A percentile compares a stretch with the other conserved stretches of the same genome.
Conservation (phyloP, 768 basidiomycete species). For the Sporobolomyces pararoseus region DNA sequence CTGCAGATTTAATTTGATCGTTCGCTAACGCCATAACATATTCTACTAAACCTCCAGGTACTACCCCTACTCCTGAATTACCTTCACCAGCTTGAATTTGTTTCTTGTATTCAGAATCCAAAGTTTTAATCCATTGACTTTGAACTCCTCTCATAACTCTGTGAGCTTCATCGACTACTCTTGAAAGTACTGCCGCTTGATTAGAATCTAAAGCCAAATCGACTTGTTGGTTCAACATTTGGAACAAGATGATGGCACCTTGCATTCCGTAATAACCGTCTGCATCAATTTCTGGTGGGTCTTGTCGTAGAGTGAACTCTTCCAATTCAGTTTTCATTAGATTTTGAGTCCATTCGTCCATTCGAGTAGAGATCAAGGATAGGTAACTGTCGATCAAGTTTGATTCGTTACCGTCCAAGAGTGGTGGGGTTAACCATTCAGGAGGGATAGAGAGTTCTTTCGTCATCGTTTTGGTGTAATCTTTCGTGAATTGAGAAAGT, state of each 20-base stretch:
- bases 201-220: conserved; percentile 93
- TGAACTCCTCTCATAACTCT: conserved; percentile 86
- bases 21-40: conserved; percentile 95
- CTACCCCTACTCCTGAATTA: conserved; percentile 62
- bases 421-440: conserved; percentile 76
- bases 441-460: conserved; percentile 80
- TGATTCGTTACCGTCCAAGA: conserved; percentile 94
- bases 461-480: conserved; percentile 84
- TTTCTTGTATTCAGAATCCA: conserved; percentile 82
- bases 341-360: conserved; percentile 94
- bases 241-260: conserved; percentile 90
- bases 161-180: conserved; percentile 80
- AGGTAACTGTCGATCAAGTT: conserved; percentile 91
- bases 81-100: conserved; percentile 64
- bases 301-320: conserved; percentile 75
- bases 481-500: conserved; percentile 89
- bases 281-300: conserved; percentile 81
- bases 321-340: conserved; percentile 84
- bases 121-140: conserved; percentile 74
- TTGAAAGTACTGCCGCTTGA: conserved; percentile 85
- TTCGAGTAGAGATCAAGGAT: conserved; percentile 82
- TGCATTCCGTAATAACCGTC: conserved; percentile 88
- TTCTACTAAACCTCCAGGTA: conserved; percentile 82
- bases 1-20: conserved; percentile 94
- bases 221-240: conserved; percentile 87